Percentiles rank a stretch among this genome's conserved stretches.
phyloP scores from a whole-genome alignment of 2,329 filamentous ascomycete species.

The Xylariales sp. region DNA sequence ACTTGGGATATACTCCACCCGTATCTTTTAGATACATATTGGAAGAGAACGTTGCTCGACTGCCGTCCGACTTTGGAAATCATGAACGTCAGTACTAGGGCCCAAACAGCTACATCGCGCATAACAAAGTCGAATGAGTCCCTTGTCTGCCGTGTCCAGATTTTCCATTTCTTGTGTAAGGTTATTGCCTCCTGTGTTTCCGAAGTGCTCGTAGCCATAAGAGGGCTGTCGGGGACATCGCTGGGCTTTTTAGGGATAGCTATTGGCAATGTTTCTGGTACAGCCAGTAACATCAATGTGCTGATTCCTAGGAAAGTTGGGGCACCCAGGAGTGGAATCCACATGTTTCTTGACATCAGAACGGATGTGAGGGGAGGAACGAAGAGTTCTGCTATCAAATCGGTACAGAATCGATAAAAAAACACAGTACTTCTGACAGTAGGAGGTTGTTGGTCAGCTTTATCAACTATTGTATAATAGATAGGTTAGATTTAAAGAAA shows the following conservation, averaged over 20 bases:
- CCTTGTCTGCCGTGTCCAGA: not conserved
- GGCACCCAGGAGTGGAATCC: not conserved
- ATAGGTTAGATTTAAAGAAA: too few species aligned
- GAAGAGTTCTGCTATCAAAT: not conserved
- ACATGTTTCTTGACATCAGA: not conserved
- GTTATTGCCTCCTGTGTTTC: not conserved
- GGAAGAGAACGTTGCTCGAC: not conserved
- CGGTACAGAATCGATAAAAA: conserved; percentile 4
- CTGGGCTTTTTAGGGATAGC: not conserved
- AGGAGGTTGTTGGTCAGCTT: not conserved
- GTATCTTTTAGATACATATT: conserved; percentile 6
- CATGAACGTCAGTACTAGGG: conserved; percentile 2
- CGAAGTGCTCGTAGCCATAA: not conserved
- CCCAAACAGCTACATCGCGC: not conserved
- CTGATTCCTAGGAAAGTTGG: not conserved
- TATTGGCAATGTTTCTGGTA: conserved; percentile 6
- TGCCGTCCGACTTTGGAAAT: conserved; percentile 4
- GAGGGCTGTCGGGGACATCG: not conserved
- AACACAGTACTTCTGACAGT: conserved; percentile 1
- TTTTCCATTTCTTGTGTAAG: not conserved
- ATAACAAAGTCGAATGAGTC: conserved; percentile 1
- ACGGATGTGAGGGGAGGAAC: not conserved
- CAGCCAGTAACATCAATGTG: not conserved
- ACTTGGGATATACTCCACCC: conserved; percentile 1
- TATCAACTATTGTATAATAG: not conserved